phyloP scores from a whole-genome alignment of 768 basidiomycete genomes.

The Serpula lacrymans region DNA sequence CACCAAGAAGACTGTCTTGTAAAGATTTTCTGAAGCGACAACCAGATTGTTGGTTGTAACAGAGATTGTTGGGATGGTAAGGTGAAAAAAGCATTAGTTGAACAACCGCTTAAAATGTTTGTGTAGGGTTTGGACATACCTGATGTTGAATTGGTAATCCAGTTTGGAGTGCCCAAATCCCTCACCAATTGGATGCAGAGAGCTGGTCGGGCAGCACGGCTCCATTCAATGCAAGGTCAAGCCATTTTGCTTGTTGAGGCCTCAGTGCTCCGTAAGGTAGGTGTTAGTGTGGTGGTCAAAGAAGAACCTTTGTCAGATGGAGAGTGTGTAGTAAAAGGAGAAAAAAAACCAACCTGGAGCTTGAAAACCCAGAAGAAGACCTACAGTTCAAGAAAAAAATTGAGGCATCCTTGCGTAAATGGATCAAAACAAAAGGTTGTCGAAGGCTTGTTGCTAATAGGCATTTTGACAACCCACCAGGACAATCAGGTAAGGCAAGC shows the following conservation, averaged over 20 bases:
- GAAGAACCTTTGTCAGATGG: conserved; percentile 11
- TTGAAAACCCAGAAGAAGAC: conserved; percentile 13
- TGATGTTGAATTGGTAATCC: conserved; percentile 32
- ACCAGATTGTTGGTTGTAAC: conserved; percentile 27
- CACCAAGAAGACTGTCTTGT: too few species aligned
- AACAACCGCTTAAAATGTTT: too few species aligned
- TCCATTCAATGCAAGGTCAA: conserved; percentile 12
- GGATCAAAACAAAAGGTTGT: conserved; percentile 23
- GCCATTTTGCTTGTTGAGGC: conserved; percentile 5
- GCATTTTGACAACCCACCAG: conserved; percentile 31
- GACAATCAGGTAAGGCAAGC: conserved; percentile 14
- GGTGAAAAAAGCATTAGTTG: too few species aligned
- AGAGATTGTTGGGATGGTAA: conserved; percentile 36
- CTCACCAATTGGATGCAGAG: conserved; percentile 32
- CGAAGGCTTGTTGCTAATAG: conserved; percentile 23
- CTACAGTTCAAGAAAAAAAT: conserved; percentile 20
- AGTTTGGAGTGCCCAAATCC: conserved; percentile 31
- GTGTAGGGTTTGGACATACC: conserved; percentile 30
- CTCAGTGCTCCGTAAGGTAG: not conserved
- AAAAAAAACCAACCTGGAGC: not conserved
- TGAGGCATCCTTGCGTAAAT: conserved; percentile 25
- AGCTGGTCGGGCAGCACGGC: conserved; percentile 25
- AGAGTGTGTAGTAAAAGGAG: conserved; percentile 11
- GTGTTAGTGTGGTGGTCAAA: not conserved
- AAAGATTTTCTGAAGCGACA: too few species aligned